Percentiles rank a stretch among this genome's conserved stretches.
Evolutionary conservation across 805 yeast species (phyloP).

Genomic region (Metschnikowia koreensis): DNA sequence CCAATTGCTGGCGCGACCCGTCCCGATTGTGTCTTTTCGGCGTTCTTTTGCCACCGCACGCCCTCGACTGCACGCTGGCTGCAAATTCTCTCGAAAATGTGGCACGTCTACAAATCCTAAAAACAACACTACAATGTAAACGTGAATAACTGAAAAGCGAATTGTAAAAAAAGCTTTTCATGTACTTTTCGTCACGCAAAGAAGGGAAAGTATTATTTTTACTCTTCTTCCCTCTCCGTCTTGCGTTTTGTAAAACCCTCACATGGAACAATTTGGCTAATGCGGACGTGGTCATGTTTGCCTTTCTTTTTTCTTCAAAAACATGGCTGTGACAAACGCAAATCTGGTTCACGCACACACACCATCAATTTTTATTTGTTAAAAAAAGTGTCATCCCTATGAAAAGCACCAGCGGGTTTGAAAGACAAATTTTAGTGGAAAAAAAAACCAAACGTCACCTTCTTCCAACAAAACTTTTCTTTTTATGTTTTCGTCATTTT

Average conservation of each 20-base stretch:
- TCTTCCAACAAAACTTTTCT: background rate
- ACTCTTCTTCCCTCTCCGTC: no score
- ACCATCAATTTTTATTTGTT: background rate
- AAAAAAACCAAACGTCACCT: background rate
- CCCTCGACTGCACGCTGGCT: slow-evolving; percentile 15
- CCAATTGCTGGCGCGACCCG: slow-evolving; percentile 20
- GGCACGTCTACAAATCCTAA: background rate
- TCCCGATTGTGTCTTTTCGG: slow-evolving; percentile 10
- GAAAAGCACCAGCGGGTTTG: no score
- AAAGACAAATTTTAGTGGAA: background rate
- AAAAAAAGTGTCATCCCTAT: background rate
- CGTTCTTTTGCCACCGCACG: slow-evolving; percentile 14
- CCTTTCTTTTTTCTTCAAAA: slow-evolving; percentile 1
- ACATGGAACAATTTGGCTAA: background rate
- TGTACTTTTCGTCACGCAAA: background rate
- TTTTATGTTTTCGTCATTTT: no score
- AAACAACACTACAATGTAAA: background rate
- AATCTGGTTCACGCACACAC: slow-evolving; percentile 9
- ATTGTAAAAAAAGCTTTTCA: background rate
- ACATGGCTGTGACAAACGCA: slow-evolving; percentile 4
- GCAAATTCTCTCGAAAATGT: slow-evolving; percentile 3
- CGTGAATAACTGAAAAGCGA: background rate
- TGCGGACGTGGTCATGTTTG: slow-evolving; percentile 8
- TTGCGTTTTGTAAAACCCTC: no score
- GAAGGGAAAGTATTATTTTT: no score